Evolutionary conservation across 768 basidiomycete species (phyloP), one percentile per base, ranked within the genome.

Genomic region (Botryobasidium botryosum): DNA sequence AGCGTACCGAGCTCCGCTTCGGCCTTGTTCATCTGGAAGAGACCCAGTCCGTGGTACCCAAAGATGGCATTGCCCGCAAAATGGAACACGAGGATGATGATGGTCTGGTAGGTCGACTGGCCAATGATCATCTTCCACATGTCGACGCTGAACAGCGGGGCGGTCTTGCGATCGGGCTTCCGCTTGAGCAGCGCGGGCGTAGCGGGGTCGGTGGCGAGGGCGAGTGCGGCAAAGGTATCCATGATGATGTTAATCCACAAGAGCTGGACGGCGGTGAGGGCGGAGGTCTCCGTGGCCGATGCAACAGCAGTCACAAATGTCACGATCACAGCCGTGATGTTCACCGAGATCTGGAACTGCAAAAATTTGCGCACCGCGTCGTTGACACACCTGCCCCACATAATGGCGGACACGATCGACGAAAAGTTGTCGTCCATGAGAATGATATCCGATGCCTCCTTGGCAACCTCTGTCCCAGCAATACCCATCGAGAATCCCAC

Each of bases 221-320:
- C 94, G 41, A 97, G 76, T 21, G 94, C 94, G 45, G 94, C 94
- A 57, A 99, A 96, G 2, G 88, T 92, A 58, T 94, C 91, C 90
- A 92, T 92, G 60, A 92, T 92, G 50, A 97, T 80, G 68, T 96
- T 96, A 62, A 96, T 87, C 91, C 94, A 99, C 18, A 99, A 74
- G 4, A 99, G 64, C 58, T 99, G 94, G 1, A 99, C 94, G 26
- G 94, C 92, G 20, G 84, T 79, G 24, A 99, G 66, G n/a, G 87
- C 90, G 1, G 90, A 87, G 7, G 65, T 54, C 58, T 94, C 91
- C 43, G 71, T 56, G 5, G 57, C 50, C 15, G 88, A 90, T 1
- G 83, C 74, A 44, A 96, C 76, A 29, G 90, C 85, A 28, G 91
- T 76, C 48, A 92, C 72, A 53, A 87, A 91, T 8, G 92, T 96